Base-by-base conservation (phyloP, 2,329 filamentous ascomycete genomes). In the Microascus cirrosus region DNA sequence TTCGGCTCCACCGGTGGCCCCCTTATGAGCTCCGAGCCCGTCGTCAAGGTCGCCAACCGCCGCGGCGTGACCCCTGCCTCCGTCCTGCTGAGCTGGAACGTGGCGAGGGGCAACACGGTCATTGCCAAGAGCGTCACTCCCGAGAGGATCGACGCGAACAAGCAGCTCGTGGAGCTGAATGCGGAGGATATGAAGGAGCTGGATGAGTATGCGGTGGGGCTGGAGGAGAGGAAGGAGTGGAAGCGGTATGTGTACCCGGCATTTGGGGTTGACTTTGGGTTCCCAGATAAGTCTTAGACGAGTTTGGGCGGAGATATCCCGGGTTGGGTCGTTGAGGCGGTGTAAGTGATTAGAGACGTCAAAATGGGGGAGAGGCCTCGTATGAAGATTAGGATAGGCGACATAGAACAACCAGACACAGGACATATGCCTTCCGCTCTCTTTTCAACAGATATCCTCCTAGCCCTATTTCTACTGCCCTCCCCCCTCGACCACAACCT, bases 71-170 rank as follows among this genome's bases (percentile, higher is more conserved):
- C 77, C 64, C 76, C 85, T n/a, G 79, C 79, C 0, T 80, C 81
- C 1, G 76, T 91, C 2, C 72, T 90, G 56, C 70, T 92, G 60
- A 88, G 85, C 69, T 90, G 88, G 66, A 86, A 90, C 66, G 86
- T 89, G 53, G 79, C 83, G 57, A 80, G 85, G 60, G 85, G 85
- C 63, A 80, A 76, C 67, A 88, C 85, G 7, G 87, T 90, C 20
- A 77, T 91, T 32, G 81, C 87, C 65, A 90, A 90, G 72, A 89
- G 85, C 0, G 84, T 88, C 45, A 88, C 80, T 7, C 79, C 80
- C 15, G 77, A 78, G 54, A 80, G 86, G 63, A 90, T 90, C 70
- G 81, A 85, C 67, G 78, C 84, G 65, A 91, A 91, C 72, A 74
- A 80, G 68, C 79, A 85, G 62, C 76, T 89, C 58, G 77, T 88